These are phyloP conservation scores for Triticum dicoccoides DNA, from an alignment of 176 grass and related monocot species.

Conservation along the genomic window DNA sequence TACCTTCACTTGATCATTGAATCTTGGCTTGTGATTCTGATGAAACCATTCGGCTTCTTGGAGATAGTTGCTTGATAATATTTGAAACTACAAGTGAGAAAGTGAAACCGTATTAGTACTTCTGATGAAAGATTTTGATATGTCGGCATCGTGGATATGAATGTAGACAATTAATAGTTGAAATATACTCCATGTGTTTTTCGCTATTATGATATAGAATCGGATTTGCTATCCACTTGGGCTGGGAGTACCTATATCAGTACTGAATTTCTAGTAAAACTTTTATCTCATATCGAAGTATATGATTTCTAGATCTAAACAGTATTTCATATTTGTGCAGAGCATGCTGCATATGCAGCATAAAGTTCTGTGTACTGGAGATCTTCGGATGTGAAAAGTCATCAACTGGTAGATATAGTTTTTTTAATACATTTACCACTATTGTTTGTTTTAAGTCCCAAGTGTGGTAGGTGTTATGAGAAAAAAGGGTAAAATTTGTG, in stretches of 20 bases:
- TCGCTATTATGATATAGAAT: background rate
- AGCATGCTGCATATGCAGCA: background rate
- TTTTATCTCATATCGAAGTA: background rate
- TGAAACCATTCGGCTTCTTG: constrained; percentile 48
- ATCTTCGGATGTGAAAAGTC: background rate
- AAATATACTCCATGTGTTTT: background rate
- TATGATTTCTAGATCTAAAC: background rate
- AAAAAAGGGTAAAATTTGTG: background rate
- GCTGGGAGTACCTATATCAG: background rate
- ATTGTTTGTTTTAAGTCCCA: background rate
- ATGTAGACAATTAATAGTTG: background rate
- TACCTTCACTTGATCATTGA: constrained; percentile 28
- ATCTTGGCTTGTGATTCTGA: constrained; percentile 9
- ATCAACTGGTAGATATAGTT: background rate
- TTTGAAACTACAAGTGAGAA: constrained; percentile 11
- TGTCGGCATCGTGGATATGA: background rate
- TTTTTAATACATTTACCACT: background rate
- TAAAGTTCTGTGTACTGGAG: background rate
- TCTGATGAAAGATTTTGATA: background rate
- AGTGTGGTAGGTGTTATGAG: background rate
- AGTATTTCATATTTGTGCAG: background rate
- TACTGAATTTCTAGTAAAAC: background rate
- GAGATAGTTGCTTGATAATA: constrained; percentile 23
- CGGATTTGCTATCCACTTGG: background rate
- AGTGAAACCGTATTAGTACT: background rate